Evolutionary conservation across 2,329 filamentous ascomycete genomes (phyloP).

Genomic region (Alternaria novae-zelandiae): DNA sequence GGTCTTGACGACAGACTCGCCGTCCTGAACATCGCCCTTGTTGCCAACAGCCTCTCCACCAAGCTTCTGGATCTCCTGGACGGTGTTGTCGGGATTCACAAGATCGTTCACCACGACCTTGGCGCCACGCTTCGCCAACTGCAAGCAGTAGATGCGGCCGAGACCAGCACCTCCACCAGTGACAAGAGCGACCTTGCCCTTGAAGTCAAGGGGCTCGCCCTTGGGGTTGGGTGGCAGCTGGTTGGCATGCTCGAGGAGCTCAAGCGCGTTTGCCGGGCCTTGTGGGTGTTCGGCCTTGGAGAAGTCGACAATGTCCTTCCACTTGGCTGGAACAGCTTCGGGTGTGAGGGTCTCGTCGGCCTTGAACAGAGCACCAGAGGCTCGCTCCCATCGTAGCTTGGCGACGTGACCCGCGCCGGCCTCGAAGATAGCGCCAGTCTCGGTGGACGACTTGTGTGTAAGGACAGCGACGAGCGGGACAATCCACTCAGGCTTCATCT

Average conservation of each 20-base stretch:
- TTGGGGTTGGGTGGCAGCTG: slow-evolving; percentile 40
- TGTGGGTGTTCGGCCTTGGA: slow-evolving; percentile 80
- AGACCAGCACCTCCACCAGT: slow-evolving; percentile 62
- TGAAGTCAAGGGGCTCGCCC: slow-evolving; percentile 44
- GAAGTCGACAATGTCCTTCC: slow-evolving; percentile 87
- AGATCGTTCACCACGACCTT: slow-evolving; percentile 95
- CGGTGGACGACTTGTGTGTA: slow-evolving; percentile 84
- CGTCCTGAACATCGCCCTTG: slow-evolving; percentile 92
- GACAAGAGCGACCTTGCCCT: slow-evolving; percentile 47
- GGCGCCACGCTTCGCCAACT: slow-evolving; percentile 83
- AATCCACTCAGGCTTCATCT: slow-evolving; percentile 91
- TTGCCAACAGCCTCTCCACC: slow-evolving; percentile 91
- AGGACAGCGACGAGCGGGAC: slow-evolving; percentile 90
- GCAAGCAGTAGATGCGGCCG: slow-evolving; percentile 86
- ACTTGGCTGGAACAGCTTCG: slow-evolving; percentile 85
- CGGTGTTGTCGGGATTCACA: slow-evolving; percentile 87
- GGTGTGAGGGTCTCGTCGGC: slow-evolving; percentile 88
- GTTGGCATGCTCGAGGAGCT: slow-evolving; percentile 59
- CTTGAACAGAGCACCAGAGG: slow-evolving; percentile 86
- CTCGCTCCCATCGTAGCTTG: slow-evolving; percentile 94
- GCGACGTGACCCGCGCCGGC: slow-evolving; percentile 90
- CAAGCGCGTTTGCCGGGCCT: slow-evolving; percentile 87
- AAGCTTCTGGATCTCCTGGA: slow-evolving; percentile 87
- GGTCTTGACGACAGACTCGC: slow-evolving; percentile 86
- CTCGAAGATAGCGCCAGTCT: slow-evolving; percentile 92